Evolutionary conservation across 352 stramenopile genomes (phyloP), one percentile per base, ranked within the genome.

Genomic region (Pilasporangium apinafurcum): DNA sequence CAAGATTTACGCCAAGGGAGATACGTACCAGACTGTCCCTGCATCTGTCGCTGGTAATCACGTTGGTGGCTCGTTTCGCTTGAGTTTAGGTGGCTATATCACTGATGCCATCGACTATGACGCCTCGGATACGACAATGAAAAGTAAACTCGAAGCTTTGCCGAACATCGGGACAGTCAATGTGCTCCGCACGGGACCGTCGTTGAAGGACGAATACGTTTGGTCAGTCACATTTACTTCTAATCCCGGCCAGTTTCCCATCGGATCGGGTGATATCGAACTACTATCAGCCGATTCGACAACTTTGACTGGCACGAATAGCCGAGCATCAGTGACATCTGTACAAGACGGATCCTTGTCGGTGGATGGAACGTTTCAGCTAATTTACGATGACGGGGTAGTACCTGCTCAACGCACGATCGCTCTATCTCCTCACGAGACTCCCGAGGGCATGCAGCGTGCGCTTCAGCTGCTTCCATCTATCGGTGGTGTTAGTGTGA

Each of bases 201-300:
- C 86, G 2, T 60, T 95, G 10, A 87, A 92, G 38, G 83, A 80
- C 29, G 83, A 91, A 37, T 99, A 98, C 49, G 68, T 69, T 13
- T 99, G 95, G 95, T 83, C 65, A 13, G 70, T 99, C 37, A 97
- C 90, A 6, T 98, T 98, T 58, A 51, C 73, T 1, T 73, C 86
- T 1, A 98, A 97, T 46, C 92, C 92, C 14, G 93, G 92, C 13
- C 90, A 83, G 33, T 98, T 97, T 57, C 94, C 95, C 5, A 61
- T 88, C 25, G 81, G 81, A 8, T 56, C 78, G 3, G 81, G 78
- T 1, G 68, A 89, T 37, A 62, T 92, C 18, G 65, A 76, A 18
- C 40, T 53, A 2, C 35, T 86, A n/a, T 39, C 56, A 2, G 37
- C 58, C 4, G 75, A 89, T 30, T 47, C 37, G 3, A 75, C 67